phyloP scores from a whole-genome alignment of 345 rosid species.

The Populus ilicifolia region DNA sequence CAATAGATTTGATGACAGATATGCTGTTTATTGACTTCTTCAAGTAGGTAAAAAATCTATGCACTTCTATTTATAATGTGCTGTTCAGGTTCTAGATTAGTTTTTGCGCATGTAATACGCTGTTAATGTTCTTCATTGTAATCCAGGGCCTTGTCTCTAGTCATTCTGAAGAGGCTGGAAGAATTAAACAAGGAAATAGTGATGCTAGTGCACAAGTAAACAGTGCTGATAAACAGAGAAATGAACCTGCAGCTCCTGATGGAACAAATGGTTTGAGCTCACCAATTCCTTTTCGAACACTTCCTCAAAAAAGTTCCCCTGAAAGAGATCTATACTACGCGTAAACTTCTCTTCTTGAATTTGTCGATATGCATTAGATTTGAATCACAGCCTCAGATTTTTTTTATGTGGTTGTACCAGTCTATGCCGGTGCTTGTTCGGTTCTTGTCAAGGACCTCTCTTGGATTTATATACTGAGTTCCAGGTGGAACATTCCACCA shows the following conservation, averaged over 20 bases:
- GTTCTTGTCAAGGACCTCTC: no score
- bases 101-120: background rate
- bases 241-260: constrained; percentile 18
- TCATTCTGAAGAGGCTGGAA: constrained; percentile 38
- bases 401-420: no score
- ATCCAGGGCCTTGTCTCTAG: constrained; percentile 27
- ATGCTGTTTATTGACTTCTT: background rate
- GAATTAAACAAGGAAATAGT: constrained; percentile 18
- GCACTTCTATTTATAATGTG: background rate
- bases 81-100: background rate
- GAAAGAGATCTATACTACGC: constrained; percentile 59
- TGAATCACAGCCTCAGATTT: background rate
- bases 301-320: constrained; percentile 35
- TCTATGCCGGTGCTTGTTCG: no score
- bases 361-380: background rate
- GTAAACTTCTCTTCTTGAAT: constrained; percentile 33
- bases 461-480: no score
- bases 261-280: constrained; percentile 35
- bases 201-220: constrained; percentile 22
- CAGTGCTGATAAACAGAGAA: constrained; percentile 32
- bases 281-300: constrained; percentile 59
- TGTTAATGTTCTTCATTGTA: background rate
- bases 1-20: background rate
- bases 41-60: background rate
- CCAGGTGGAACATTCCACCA: no score